phyloP scores from a whole-genome alignment of 2,329 filamentous ascomycete genomes.

The Colletotrichum simmondsii region DNA sequence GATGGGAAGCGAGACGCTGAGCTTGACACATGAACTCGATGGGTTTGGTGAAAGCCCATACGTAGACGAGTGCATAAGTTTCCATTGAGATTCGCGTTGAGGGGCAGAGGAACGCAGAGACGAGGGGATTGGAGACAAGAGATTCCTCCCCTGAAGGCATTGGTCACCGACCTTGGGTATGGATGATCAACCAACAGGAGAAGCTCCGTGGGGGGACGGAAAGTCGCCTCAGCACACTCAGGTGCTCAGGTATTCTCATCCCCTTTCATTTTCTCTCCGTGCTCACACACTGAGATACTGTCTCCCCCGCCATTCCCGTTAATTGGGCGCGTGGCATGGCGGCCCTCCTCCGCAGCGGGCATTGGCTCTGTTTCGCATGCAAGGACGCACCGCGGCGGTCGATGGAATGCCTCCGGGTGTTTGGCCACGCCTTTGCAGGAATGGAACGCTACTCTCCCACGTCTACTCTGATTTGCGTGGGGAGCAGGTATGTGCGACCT shows the following conservation, averaged over 20 bases:
- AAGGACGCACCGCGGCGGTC: slow-evolving; percentile 3
- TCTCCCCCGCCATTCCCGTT: slow-evolving; percentile 26
- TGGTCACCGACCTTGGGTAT: too few species aligned
- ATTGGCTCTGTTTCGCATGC: slow-evolving; percentile 30
- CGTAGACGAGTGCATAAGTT: too few species aligned
- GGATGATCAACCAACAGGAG: neutral
- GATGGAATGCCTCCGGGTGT: slow-evolving; percentile 18
- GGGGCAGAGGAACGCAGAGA: neutral
- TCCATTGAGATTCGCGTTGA: neutral
- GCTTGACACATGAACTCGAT: neutral
- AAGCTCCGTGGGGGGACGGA: slow-evolving; percentile 10
- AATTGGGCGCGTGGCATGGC: slow-evolving; percentile 12
- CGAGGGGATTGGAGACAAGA: neutral
- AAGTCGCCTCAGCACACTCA: neutral
- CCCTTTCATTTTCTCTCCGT: too few species aligned
- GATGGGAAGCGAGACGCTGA: neutral
- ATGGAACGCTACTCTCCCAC: neutral
- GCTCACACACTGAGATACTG: too few species aligned
- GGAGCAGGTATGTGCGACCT: slow-evolving; percentile 12
- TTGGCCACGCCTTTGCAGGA: slow-evolving; percentile 20
- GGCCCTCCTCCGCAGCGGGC: neutral
- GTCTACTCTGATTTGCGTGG: neutral
- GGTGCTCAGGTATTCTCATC: neutral
- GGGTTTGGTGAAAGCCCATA: too few species aligned
- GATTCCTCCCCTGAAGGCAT: neutral